Conservation (phyloP, 257 asterid species). For the Haberlea rhodopensis region DNA sequence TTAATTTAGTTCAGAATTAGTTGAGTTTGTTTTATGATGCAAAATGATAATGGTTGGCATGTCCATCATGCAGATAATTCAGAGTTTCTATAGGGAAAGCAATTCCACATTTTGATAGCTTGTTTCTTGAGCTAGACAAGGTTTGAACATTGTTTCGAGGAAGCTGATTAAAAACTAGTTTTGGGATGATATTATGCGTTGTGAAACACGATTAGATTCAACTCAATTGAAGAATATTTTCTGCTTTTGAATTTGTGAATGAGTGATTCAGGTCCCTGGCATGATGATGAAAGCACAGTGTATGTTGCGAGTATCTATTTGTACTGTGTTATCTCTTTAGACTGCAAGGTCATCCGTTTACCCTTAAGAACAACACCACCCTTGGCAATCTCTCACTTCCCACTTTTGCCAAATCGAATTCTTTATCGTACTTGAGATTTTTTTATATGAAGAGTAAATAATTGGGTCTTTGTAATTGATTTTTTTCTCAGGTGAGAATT, state of each 20-base stretch:
- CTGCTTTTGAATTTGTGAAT: not conserved
- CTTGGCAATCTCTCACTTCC: not conserved
- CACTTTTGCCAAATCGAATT: not conserved
- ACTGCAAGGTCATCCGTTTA: not conserved
- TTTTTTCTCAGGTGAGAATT: slow-evolving; percentile 61
- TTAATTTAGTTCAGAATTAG: no score
- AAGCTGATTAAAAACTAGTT: no score
- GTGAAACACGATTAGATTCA: not conserved
- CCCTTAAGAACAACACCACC: not conserved
- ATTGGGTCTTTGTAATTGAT: slow-evolving; percentile 19
- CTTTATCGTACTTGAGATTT: not conserved
- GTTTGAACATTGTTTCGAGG: no score
- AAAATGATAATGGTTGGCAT: no score
- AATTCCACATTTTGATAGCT: no score
- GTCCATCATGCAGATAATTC: no score
- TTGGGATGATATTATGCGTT: no score
- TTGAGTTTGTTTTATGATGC: no score
- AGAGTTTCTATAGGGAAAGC: no score
- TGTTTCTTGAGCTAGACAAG: no score
- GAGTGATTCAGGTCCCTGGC: not conserved
- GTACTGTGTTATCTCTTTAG: not conserved
- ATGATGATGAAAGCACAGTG: not conserved
- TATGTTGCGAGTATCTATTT: not conserved
- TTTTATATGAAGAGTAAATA: slow-evolving; percentile 10
- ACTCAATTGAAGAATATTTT: not conserved